Evolutionary conservation across 192 early-diverging fungal species (phyloP), one percentile per base, ranked within the genome.

Genomic region (Hyaloraphidium curvatum): DNA sequence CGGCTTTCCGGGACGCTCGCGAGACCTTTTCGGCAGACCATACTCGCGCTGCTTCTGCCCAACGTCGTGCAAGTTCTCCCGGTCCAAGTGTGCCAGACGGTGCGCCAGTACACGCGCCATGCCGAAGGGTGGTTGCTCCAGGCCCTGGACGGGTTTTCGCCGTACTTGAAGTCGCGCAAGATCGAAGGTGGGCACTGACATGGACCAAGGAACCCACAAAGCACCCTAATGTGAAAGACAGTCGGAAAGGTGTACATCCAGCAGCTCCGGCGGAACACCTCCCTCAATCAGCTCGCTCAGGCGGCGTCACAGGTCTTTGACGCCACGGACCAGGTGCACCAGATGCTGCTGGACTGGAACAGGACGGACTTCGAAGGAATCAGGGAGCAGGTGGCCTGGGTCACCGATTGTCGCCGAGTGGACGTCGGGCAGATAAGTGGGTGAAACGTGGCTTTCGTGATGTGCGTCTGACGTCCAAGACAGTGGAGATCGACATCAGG

Each of bases 161-260:
- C 50, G 40, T 39, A 43, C 4, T 41, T 65, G 11, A 48, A 37
- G 3, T 30, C 55, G 21, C 50, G 57, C 26, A 71, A 62, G 55
- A 43, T 62, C 25, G 61, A 62, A 58, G 70, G n/a, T n/a, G n/a
- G n/a, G n/a, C n/a, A n/a, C n/a, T n/a, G n/a, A n/a, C n/a, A n/a
- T n/a, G n/a, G n/a, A n/a, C n/a, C n/a, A n/a, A n/a, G n/a, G n/a
- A n/a, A n/a, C n/a, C n/a, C n/a, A n/a, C n/a, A n/a, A n/a, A n/a
- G n/a, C n/a, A n/a, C n/a, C n/a, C n/a, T n/a, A n/a, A n/a, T n/a
- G n/a, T n/a, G n/a, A n/a, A n/a, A n/a, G n/a, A n/a, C n/a, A n/a
- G n/a, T 71, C 2, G 72, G 64, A n/a, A 57, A 60, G 41, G 65
- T 71, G 0, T 74, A 71, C 53, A 52, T 59, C 14, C 58, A 61